Evolutionary conservation across 2,329 filamentous ascomycete species (phyloP).

Genomic region (Phialophora chinensis): DNA sequence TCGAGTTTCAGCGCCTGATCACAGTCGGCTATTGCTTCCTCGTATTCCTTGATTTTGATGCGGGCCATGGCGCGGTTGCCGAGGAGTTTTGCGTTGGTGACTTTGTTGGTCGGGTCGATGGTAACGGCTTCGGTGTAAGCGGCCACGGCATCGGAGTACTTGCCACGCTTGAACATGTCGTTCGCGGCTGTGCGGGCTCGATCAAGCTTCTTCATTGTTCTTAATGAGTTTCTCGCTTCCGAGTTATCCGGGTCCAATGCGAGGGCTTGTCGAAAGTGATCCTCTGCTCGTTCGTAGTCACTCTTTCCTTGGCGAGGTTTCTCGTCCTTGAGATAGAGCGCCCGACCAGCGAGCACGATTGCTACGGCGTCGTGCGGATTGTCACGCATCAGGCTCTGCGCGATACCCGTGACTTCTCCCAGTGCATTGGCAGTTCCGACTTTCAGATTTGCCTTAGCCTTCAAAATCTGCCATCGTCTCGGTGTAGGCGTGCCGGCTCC

Average conservation of each 20-base stretch:
- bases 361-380: constrained; percentile 95
- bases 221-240: constrained; percentile 84
- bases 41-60: constrained; percentile 79
- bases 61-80: constrained; percentile 91
- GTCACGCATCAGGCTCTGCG: constrained; percentile 80
- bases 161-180: constrained; percentile 81
- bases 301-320: constrained; percentile 57
- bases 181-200: constrained; percentile 96
- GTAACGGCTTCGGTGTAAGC: constrained; percentile 83
- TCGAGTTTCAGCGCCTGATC: constrained; percentile 83
- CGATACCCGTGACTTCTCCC: constrained; percentile 89
- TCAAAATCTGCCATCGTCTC: constrained; percentile 91
- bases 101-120: constrained; percentile 85
- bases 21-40: constrained; percentile 82
- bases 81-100: constrained; percentile 91
- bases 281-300: constrained; percentile 76
- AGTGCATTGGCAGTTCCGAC: constrained; percentile 89
- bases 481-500: constrained; percentile 78
- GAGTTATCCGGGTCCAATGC: constrained; percentile 90
- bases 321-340: constrained; percentile 88
- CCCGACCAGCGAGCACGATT: constrained; percentile 83
- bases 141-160: constrained; percentile 79
- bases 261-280: constrained; percentile 88
- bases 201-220: constrained; percentile 88
- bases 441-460: constrained; percentile 87